Percentiles rank a stretch among this genome's conserved stretches.
Evolutionary conservation across 176 grass and related monocot species (phyloP).

Genomic region (Saccharum officinarum): DNA sequence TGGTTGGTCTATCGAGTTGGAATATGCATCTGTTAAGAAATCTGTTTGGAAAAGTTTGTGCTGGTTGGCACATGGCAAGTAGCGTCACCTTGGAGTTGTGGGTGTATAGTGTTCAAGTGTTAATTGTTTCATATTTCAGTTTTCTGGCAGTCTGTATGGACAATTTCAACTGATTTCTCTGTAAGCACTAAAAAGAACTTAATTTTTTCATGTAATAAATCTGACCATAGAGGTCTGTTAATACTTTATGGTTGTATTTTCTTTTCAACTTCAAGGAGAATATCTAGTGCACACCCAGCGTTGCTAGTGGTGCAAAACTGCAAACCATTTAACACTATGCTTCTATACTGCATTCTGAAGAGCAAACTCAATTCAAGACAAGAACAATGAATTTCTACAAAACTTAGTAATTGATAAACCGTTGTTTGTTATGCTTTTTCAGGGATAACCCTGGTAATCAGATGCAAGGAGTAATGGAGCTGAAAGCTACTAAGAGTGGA

Average conservation of each 20-base stretch:
- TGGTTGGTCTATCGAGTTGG: neutral
- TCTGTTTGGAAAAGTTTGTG: neutral
- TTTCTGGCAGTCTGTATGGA: neutral
- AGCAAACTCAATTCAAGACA: neutral
- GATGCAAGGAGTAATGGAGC: conserved; percentile 34
- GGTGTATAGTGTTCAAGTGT: neutral
- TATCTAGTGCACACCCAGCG: neutral
- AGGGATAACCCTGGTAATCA: conserved; percentile 47
- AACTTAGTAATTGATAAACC: neutral
- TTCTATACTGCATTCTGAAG: conserved; percentile 13
- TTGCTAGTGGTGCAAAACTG: neutral
- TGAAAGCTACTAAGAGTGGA: conserved; percentile 14
- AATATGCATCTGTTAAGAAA: conserved; percentile 6
- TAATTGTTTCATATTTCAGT: neutral
- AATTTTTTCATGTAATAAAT: conserved; percentile 14
- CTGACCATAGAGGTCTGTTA: neutral
- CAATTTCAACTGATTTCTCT: neutral
- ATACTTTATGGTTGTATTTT: neutral
- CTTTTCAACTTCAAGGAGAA: neutral
- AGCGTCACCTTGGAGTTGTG: neutral
- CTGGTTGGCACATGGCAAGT: neutral
- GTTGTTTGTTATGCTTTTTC: conserved; percentile 28
- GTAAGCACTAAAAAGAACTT: neutral
- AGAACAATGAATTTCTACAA: neutral
- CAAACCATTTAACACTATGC: neutral